Evolutionary conservation across 257 asterid genomes (phyloP).

Genomic region (Fraxinus anomala): DNA sequence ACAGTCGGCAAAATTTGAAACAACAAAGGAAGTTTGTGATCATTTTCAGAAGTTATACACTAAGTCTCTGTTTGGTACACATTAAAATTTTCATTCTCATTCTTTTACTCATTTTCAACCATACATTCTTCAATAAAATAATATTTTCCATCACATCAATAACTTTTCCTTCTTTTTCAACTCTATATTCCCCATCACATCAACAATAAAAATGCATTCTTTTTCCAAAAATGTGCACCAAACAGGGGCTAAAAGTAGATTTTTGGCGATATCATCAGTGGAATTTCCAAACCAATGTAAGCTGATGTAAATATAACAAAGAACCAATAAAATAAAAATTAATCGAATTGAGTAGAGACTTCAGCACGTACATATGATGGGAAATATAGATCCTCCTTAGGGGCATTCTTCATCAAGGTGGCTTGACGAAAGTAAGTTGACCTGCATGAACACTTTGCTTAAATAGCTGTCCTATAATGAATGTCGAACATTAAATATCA

Average conservation of each 20-base stretch:
- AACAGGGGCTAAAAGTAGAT: not conserved
- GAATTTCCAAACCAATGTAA: not conserved
- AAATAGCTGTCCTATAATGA: not conserved
- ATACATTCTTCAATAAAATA: too few relatives aligned
- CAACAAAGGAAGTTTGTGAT: too few relatives aligned
- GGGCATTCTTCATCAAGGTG: slow-evolving; percentile 33
- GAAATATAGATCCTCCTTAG: not conserved
- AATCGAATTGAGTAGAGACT: not conserved
- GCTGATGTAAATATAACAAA: not conserved
- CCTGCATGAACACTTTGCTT: slow-evolving; percentile 39
- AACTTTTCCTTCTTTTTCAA: too few relatives aligned
- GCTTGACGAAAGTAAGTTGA: slow-evolving; percentile 64
- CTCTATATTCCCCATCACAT: too few relatives aligned
- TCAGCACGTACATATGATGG: not conserved
- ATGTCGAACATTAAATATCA: not conserved
- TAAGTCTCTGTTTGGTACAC: too few relatives aligned
- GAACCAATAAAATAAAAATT: not conserved
- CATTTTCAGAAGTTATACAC: too few relatives aligned
- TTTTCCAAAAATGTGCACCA: not conserved
- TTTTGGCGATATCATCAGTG: not conserved
- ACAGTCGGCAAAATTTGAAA: too few relatives aligned
- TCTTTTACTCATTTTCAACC: too few relatives aligned
- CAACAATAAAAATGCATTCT: too few relatives aligned
- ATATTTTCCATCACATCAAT: too few relatives aligned
- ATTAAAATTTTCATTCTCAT: too few relatives aligned